Evolutionary conservation across 2,329 filamentous ascomycete species (phyloP).

Genomic region (Sodiomyces alkalinus): DNA sequence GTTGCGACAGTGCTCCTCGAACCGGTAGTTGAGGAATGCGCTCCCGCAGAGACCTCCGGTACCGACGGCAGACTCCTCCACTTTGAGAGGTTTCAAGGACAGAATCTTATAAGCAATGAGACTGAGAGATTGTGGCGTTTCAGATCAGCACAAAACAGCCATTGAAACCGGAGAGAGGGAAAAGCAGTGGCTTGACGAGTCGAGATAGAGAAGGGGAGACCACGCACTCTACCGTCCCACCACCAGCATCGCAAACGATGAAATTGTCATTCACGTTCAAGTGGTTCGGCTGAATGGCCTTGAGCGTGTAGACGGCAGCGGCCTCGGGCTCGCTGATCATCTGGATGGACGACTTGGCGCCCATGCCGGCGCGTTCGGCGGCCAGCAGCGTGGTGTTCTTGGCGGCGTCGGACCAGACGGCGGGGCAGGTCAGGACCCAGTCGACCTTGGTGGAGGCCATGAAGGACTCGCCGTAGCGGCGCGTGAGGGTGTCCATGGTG

Average conservation of each 20-base stretch:
- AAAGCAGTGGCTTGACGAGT: no score
- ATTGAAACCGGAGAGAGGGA: background rate
- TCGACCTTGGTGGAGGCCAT: conserved; percentile 63
- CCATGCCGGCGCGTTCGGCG: conserved; percentile 67
- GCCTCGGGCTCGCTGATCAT: conserved; percentile 73
- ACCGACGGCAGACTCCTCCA: conserved; percentile 68
- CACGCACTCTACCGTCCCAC: conserved; percentile 46
- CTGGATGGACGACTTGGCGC: conserved; percentile 51
- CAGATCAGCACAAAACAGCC: conserved; percentile 4
- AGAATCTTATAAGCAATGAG: conserved; percentile 72
- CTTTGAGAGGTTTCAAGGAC: conserved; percentile 52
- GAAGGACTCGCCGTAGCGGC: conserved; percentile 63
- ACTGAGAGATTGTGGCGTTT: conserved; percentile 14
- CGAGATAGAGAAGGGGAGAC: background rate
- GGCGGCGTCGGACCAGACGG: conserved; percentile 75
- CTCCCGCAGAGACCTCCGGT: conserved; percentile 66
- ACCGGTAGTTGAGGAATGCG: conserved; percentile 66
- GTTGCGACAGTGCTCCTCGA: conserved; percentile 59
- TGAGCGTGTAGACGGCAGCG: conserved; percentile 65
- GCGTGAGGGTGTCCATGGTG: conserved; percentile 62
- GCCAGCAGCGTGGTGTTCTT: conserved; percentile 70
- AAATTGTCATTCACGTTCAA: conserved; percentile 53
- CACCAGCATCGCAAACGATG: conserved; percentile 46
- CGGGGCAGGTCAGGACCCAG: conserved; percentile 68
- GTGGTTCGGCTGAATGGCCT: conserved; percentile 63